Evolutionary conservation across 78 protist species (phyloP), one percentile per base, ranked within the genome.

Genomic region (Dictyostelium intermedium): DNA sequence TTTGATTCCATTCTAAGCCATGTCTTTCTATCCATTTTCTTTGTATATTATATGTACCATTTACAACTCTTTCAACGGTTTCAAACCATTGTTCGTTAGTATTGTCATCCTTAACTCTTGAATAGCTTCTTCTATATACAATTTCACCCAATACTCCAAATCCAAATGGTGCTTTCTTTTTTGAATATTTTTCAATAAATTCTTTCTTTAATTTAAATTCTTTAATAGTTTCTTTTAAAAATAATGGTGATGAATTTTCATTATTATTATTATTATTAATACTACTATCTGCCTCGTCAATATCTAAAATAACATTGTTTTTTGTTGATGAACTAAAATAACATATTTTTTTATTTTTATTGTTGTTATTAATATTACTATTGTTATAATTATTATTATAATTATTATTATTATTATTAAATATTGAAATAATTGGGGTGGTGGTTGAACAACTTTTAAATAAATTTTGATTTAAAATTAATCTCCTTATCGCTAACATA

Each of bases 101-200:
- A 11, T 97, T 97, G 78, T 72, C 77, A 16, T 93, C 95, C 32
- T 97, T 97, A 7, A 96, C 23, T 23, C 98, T 85, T 2, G 97
- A 63, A 81, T 97, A 97, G 1, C 98, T 97, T 34, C 98, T 79
- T 3, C 89, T 23, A 87, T 96, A 97, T n/a, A 97, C 98, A 7
- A 97, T 35, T 32, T 97, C 98, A 37, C 98, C 98, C 1, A 97
- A 53, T 2, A 98, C 97, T 39, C 96, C 97, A 92, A 97, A 97
- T 25, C 95, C 95, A 82, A 91, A 91, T 27, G 87, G 87, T 81
- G 83, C 87, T 32, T 70, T 76, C 35, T 82, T 56, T 23, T 81
- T 14, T 5, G 41, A 37, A 47, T 91, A 91, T 2, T 35, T 23
- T 14, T 91, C 73, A 20, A 91, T 63, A 82, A 91, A 91, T 35